Conservation (phyloP, 169 alveolate genomes). For the Babesia ovata region DNA sequence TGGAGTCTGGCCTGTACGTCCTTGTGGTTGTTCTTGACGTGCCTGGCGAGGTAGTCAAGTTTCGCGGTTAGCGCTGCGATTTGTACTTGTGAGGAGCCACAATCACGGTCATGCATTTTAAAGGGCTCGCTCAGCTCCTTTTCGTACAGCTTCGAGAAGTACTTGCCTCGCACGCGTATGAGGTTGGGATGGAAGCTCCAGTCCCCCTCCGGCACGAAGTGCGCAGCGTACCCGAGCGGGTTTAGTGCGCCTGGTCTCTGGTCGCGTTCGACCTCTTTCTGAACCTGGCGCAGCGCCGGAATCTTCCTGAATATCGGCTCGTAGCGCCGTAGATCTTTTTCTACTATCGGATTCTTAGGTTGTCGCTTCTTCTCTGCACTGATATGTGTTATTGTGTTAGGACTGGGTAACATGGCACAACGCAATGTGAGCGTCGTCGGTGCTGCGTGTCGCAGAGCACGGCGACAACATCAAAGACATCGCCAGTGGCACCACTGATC, state of each 20-base stretch:
- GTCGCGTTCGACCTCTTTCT: constrained; percentile 34
- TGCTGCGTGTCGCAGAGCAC: too few relatives aligned
- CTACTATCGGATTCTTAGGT: constrained; percentile 56
- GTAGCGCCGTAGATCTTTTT: constrained; percentile 22
- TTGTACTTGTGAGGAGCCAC: constrained; percentile 61
- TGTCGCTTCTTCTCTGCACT: constrained; percentile 23
- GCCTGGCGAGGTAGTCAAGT: constrained; percentile 50
- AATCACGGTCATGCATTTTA: constrained; percentile 60
- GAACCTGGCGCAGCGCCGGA: constrained; percentile 46
- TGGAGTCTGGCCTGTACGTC: constrained; percentile 61
- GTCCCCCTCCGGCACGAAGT: constrained; percentile 40
- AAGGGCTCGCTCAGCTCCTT: constrained; percentile 65
- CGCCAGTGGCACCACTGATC: not conserved
- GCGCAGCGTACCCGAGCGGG: constrained; percentile 45
- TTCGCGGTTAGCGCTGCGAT: constrained; percentile 65
- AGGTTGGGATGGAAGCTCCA: constrained; percentile 60
- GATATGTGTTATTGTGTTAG: not conserved
- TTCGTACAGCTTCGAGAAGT: constrained; percentile 55
- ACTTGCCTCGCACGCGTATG: constrained; percentile 64
- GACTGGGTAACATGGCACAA: too few relatives aligned
- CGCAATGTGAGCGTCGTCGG: too few relatives aligned
- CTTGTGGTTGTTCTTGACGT: constrained; percentile 34
- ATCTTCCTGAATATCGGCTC: constrained; percentile 61
- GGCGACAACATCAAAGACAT: not conserved
- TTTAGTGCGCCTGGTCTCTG: constrained; percentile 55